Base-by-base conservation (phyloP, 106 monocot genomes). In the Agapanthus africanus region DNA sequence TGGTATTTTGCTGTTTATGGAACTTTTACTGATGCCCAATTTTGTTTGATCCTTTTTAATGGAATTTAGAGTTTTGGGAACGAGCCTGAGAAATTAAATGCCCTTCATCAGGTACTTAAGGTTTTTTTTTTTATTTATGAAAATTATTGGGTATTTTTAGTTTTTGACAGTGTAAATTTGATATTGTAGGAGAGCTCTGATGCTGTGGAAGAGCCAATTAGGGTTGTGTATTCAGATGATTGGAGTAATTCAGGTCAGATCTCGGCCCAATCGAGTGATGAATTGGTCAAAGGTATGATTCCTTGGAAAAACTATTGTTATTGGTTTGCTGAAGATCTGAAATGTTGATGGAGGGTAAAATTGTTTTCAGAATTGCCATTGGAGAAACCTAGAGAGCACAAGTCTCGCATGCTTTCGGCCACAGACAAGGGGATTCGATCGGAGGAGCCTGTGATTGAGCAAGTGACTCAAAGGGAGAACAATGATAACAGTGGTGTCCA, bases 131-230 rank as follows among this genome's bases (percentile, higher is more conserved):
- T 49, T 19, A 23, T 31, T 42, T 28, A 10, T 22, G 1, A 18
- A 4, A 37, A 30, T 49, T 59, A 16, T 32, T 71, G 23, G 9
- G 6, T 51, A 18, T 18, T 40, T n/a, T 66, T 44, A 44, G 7
- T 59, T 42, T 42, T 32, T 39, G 3, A 10, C 39, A 18, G 11
- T 63, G 21, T 37, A 40, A 3, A 39, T 18, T 31, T 57, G 11
- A 42, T 59, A 37, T 47, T 38, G 21, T 49, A 85, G 85, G 79
- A 77, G 69, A 61, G 64, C 21, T 28, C 27, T 15, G 44, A 70
- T 67, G 59, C 50, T n/a, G 44, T 83, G 10, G 77, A 77, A 65
- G 87, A 80, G n/a, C 80, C 82, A 11, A 60, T 59, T 8, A 66
- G 78, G 11, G 54, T 75, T 16, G 61, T 72, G 18, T 80, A 74